Evolutionary conservation across 768 basidiomycete species (phyloP), one percentile per base, ranked within the genome.

Genomic region (Paxillus rubicundulus): DNA sequence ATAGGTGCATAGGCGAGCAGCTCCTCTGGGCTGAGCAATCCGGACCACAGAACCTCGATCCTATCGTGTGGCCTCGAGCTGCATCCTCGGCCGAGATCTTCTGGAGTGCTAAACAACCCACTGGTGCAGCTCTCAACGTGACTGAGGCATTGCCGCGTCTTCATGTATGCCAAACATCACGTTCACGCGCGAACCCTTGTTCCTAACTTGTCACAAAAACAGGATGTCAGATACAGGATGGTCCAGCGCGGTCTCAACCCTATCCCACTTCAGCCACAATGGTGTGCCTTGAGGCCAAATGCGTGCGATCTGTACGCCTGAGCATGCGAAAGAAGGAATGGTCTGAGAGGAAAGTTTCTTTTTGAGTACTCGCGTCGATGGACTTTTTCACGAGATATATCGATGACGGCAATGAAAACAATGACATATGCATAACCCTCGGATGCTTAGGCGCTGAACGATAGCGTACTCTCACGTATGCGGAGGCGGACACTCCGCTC

Each of bases 401-500:
- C 17, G 5, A 18, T 9, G 37, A 38, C 18, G n/a, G 17, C n/a
- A 17, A 13, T 33, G 12, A 33, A 24, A 24, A 43, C 18, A 38
- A 44, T 4, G 33, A 3, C 36, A 32, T 28, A 37, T 10, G 14
- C 43, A 28, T 27, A 42, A 17, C 36, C 24, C 24, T 24, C 24
- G 5, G 21, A 20, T 40, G 21, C 30, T 74, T 58, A 85, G 37
- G 92, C 93, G 59, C 87, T 91, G 67, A 98, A 97, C 3, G 92
- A 91, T 58, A 98, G 70, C 10, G 83, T 80, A 59, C 81, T 89
- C 43, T 93, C 89, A 3, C 87, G 80, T 57, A 98, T 93, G 54
- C 78, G 84, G 17, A 98, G 73, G 56, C 84, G 83, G 13, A 95
- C 93, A 51, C 82, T 92, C 10, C 95, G 80, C 49, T 91, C 87